A percentile compares a stretch with the other conserved stretches of the same genome.
Evolutionary conservation across 2,329 filamentous ascomycete species (phyloP).

Genomic region (Byssoonygena ceratinophila): DNA sequence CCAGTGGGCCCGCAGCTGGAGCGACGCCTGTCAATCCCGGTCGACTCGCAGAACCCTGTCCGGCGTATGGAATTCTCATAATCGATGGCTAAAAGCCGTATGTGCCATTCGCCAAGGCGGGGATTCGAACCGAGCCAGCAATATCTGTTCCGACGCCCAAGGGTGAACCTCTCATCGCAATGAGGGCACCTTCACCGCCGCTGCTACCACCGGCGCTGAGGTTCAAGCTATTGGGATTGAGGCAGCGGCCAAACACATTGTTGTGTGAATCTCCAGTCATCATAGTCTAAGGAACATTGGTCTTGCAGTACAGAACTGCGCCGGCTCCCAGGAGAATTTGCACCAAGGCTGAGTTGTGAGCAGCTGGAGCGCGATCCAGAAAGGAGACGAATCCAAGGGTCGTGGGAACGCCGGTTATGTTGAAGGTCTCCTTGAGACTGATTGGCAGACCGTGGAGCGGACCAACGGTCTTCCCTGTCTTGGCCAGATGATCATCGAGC

Average conservation of each 20-base stretch:
- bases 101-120: conserved; percentile 48
- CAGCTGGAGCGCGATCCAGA: neutral
- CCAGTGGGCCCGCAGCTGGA: neutral
- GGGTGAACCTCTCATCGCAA: conserved; percentile 44
- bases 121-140: conserved; percentile 49
- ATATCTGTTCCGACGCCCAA: conserved; percentile 46
- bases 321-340: conserved; percentile 43
- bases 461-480: conserved; percentile 40
- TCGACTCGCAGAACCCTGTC: neutral
- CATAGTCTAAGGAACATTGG: conserved; percentile 32
- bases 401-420: conserved; percentile 36
- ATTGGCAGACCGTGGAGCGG: conserved; percentile 55
- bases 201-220: conserved; percentile 48
- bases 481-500: conserved; percentile 40
- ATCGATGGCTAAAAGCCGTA: conserved; percentile 44
- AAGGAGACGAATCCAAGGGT: conserved; percentile 7
- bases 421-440: conserved; percentile 43
- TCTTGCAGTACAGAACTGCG: conserved; percentile 47
- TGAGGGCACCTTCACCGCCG: conserved; percentile 48
- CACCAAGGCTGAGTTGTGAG: conserved; percentile 40
- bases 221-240: conserved; percentile 47
- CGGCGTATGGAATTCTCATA: neutral
- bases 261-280: conserved; percentile 48
- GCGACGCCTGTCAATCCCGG: neutral
- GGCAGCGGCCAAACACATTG: conserved; percentile 49